Evolutionary conservation across 208 protist genomes (phyloP).

Genomic region (Phytomonas sp.): DNA sequence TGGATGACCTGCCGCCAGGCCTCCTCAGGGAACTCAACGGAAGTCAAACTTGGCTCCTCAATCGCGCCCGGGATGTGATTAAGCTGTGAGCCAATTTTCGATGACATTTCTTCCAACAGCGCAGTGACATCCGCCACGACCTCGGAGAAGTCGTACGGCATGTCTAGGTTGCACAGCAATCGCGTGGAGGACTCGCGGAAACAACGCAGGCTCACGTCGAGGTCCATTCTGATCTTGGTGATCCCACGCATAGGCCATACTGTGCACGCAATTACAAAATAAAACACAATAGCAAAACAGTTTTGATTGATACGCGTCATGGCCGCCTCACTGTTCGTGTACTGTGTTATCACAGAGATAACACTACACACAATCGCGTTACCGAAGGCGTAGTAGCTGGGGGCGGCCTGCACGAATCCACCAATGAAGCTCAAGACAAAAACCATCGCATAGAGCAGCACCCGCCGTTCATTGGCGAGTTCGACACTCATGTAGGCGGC

Average conservation of each 20-base stretch:
- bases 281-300: slow-evolving; percentile 87
- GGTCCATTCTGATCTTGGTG: slow-evolving; percentile 72
- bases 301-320: slow-evolving; percentile 89
- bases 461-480: slow-evolving; percentile 40
- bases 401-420: slow-evolving; percentile 79
- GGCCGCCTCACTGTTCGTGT: slow-evolving; percentile 58
- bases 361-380: slow-evolving; percentile 84
- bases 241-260: slow-evolving; percentile 82
- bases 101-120: slow-evolving; percentile 67
- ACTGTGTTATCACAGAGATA: slow-evolving; percentile 85
- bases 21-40: slow-evolving; percentile 66
- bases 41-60: slow-evolving; percentile 79
- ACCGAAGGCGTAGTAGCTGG: slow-evolving; percentile 73
- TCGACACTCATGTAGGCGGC: slow-evolving; percentile 61
- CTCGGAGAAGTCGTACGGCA: slow-evolving; percentile 69
- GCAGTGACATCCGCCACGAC: slow-evolving; percentile 50
- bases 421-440: slow-evolving; percentile 68
- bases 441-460: slow-evolving; percentile 73
- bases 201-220: slow-evolving; percentile 76
- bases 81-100: slow-evolving; percentile 49
- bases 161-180: slow-evolving; percentile 82
- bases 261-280: slow-evolving; percentile 72
- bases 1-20: slow-evolving; percentile 62
- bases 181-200: slow-evolving; percentile 65
- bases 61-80: slow-evolving; percentile 67